Base-by-base conservation (phyloP, 441 rosid species). In the Raphanus hybrid region DNA sequence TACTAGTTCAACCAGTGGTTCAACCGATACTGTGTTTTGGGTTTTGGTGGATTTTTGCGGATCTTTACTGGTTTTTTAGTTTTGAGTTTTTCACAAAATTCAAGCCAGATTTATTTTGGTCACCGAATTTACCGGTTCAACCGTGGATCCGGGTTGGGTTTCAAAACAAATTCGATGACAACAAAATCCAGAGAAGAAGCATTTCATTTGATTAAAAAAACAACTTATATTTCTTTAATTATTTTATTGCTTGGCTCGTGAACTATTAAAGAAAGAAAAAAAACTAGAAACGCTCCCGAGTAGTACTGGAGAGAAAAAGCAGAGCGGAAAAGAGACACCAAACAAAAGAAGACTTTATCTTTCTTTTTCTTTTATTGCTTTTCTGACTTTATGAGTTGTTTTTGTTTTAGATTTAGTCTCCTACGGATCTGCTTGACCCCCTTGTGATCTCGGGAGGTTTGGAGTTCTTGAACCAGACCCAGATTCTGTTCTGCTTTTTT, bases 251-350 rank as follows among this genome's bases (percentile, higher is more conserved):
- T 79, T 71, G 14, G 72, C 52, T 74, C 78, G 82, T 74, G 82
- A 74, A 68, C 43, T 74, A 62, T 62, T 73, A 74, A 74, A 74
- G 67, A 63, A 64, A 79, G 26, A 23, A 23, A 23, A 23, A 23
- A 69, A 74, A 69, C 82, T 69, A 74, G 75, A 74, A 74, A 79
- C 76, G 79, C 75, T 76, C 80, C 75, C 52, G 68, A 39, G 58
- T 67, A 58, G 54, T 11, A 45, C 64, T 78, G 65, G 45, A 34
- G 5, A 34, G 6, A 76, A 70, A 70, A 58, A 70, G 55, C 66
- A 54, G 75, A 74, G 78, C 6, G 6, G 57, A 8, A 16, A 15
- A 52, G 57, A 66, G 27, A 0, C 23, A 58, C 16, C 41, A 26
- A 68, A 9, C 10, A 68, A 32, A 6, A 27, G 9, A 78, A 69